Evolutionary conservation across 805 yeast species (phyloP), one percentile per base, ranked within the genome.

Genomic region (Alloascoidea hylecoeti): DNA sequence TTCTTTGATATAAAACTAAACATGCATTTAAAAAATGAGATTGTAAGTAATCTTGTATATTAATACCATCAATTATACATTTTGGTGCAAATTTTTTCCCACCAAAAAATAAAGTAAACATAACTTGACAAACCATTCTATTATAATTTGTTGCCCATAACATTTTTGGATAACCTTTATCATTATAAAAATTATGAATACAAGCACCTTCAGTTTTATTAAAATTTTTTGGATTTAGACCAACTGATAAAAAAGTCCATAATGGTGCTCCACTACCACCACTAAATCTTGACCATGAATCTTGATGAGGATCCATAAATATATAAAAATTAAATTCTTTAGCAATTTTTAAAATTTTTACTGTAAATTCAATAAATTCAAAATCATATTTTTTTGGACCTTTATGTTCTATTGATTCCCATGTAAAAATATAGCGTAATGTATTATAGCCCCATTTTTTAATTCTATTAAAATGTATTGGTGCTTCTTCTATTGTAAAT

Each of bases 221-320:
- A 48, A 92, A 83, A n/a, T 70, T 56, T n/a, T 53, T 61, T 0
- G 95, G 95, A 40, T 88, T 72, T 36, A 88, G 58, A 1, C 96
- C 96, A 2, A 89, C 94, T 16, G 92, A 88, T 49, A 81, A 77
- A 3, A 86, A 53, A 0, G 96, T 86, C 96, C 96, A 88, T 49
- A 83, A 49, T 1, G 96, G 96, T 3, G 96, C 95, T 15, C 96
- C 96, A 35, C 84, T 75, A 2, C 96, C 96, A 3, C 96, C 96
- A 6, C 75, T 64, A 51, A 67, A 82, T 36, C 96, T 68, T 1
- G 92, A 78, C 96, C 96, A 88, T 9, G 78, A 92, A 53, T 88
- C 96, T 55, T 88, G 96, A 53, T 88, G 96, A 1, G 94, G 84
- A 50, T 88, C 96, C 45, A 88, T 52, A 46, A 81, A 75, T 4